Evolutionary conservation across 2,329 filamentous ascomycete genomes (phyloP).

Genomic region (Alternaria viburni): DNA sequence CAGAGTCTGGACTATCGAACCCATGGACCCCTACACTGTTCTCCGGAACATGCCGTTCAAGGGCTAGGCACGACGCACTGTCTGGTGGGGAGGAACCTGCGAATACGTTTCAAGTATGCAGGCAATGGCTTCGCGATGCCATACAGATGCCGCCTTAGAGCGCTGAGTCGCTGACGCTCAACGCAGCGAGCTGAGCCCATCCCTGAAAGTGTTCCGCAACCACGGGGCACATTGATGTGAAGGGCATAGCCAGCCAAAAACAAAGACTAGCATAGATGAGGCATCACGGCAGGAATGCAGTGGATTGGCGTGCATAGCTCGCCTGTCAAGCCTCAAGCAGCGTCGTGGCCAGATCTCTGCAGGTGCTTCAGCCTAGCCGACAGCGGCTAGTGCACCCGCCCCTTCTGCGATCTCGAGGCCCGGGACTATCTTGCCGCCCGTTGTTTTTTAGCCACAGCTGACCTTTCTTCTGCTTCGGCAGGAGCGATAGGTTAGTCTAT

Average conservation of each 20-base stretch:
- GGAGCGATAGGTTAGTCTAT: neutral
- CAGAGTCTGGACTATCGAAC: neutral
- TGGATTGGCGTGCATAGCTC: neutral
- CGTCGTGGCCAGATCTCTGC: neutral
- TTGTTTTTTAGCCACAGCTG: neutral
- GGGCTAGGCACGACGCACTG: neutral
- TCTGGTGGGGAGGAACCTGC: too few species aligned
- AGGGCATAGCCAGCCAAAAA: neutral
- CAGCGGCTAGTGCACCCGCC: too few species aligned
- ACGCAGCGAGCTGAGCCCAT: neutral
- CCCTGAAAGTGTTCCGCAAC: neutral
- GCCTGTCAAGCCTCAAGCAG: neutral
- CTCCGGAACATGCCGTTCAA: neutral
- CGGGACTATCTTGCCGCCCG: neutral
- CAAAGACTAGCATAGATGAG: neutral
- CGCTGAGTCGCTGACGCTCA: too few species aligned
- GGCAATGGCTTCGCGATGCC: neutral
- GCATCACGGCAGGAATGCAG: too few species aligned
- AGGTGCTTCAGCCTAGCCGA: too few species aligned
- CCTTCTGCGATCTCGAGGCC: too few species aligned
- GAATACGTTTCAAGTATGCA: neutral
- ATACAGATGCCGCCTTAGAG: rapidly evolving
- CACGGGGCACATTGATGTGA: too few species aligned
- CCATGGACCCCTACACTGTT: neutral
- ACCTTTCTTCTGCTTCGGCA: neutral